Base-by-base conservation (phyloP, 1,284 basidiomycete genomes). In the Heterobasidion parviporum region DNA sequence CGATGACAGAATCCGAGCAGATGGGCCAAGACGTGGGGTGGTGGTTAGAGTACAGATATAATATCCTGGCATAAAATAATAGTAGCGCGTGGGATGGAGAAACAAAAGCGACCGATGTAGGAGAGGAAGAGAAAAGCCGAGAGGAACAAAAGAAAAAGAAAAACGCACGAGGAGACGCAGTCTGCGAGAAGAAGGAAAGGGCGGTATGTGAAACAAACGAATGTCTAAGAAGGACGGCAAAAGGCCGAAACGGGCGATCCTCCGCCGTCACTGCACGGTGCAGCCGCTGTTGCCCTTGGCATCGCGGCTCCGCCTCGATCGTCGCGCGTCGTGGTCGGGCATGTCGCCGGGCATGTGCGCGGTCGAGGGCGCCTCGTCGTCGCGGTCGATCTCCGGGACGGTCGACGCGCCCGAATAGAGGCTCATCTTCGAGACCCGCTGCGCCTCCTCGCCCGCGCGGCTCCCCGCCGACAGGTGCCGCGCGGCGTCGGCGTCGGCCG, bases 231-330 rank as follows among this genome's bases (percentile, higher is more conserved):
- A 26, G 26, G 26, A 26, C 5, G 26, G 5, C 14, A 32, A 50
- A 50, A 50, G 48, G n/a, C 48, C 48, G 18, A 50, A 20, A 32
- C 18, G 5, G 48, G 34, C 32, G 32, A 50, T 20, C n/a, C 48
- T 20, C n/a, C 48, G 15, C 20, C 32, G 15, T 61, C 48, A 59
- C 49, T 61, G 60, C n/a, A 59, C 44, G 20, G 50, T 33, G 46
- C 61, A 62, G 41, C 53, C 52, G 16, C 41, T 44, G 14, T 14
- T 49, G 34, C 50, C n/a, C 45, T 57, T 55, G 14, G 46, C 53
- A 10, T 54, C 55, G 10, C 58, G 58, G 20, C 53, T 51, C 14
- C 58, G 58, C 41, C 50, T 47, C 5, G 52, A 46, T 53, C 54
- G 45, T 6, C 45, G 57, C 32, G 50, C 18, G 35, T 38, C 36